Percentiles rank a stretch among this genome's conserved stretches.
Evolutionary conservation across 2,329 filamentous ascomycete genomes (phyloP).

Genomic region (Colletotrichum melonis): DNA sequence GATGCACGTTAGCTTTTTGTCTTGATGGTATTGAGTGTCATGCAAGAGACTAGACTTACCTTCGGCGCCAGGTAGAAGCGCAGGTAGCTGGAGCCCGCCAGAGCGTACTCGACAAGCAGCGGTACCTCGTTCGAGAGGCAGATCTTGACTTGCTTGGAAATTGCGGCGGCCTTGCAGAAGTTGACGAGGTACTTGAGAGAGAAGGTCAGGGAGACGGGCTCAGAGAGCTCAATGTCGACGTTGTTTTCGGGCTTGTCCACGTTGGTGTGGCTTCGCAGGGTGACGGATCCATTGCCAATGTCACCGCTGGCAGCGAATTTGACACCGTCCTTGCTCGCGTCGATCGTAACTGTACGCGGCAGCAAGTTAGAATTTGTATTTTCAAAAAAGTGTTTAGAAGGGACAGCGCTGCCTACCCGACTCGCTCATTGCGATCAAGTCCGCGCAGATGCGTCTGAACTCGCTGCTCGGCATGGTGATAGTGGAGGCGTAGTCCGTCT

Average conservation of each 20-base stretch:
- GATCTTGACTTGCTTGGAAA: constrained; percentile 87
- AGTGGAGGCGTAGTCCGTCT: constrained; percentile 97
- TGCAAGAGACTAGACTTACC: constrained; percentile 63
- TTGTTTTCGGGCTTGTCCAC: constrained; percentile 89
- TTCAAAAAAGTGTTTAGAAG: not conserved
- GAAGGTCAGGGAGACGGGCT: constrained; percentile 95
- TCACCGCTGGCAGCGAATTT: constrained; percentile 95
- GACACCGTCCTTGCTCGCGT: constrained; percentile 96
- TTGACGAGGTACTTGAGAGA: constrained; percentile 99
- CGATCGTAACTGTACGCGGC: constrained; percentile 81
- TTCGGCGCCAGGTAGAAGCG: constrained; percentile 99
- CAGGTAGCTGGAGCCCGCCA: constrained; percentile 86
- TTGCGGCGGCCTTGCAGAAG: constrained; percentile 96
- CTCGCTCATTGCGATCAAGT: constrained; percentile 92
- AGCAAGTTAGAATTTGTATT: constrained; percentile 11
- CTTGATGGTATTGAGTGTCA: not conserved
- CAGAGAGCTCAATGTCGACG: constrained; percentile 89
- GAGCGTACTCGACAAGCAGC: constrained; percentile 90
- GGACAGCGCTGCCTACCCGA: constrained; percentile 76
- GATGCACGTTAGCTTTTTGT: constrained; percentile 11
- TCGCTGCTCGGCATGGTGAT: constrained; percentile 89
- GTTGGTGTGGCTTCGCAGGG: constrained; percentile 87
- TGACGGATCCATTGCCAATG: constrained; percentile 95
- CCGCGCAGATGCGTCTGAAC: constrained; percentile 95
- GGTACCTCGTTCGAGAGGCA: constrained; percentile 97